Percentiles rank a stretch among this genome's conserved stretches.
Evolutionary conservation across 2,329 filamentous ascomycete species (phyloP).

Genomic region (Ophiostoma perfectum): DNA sequence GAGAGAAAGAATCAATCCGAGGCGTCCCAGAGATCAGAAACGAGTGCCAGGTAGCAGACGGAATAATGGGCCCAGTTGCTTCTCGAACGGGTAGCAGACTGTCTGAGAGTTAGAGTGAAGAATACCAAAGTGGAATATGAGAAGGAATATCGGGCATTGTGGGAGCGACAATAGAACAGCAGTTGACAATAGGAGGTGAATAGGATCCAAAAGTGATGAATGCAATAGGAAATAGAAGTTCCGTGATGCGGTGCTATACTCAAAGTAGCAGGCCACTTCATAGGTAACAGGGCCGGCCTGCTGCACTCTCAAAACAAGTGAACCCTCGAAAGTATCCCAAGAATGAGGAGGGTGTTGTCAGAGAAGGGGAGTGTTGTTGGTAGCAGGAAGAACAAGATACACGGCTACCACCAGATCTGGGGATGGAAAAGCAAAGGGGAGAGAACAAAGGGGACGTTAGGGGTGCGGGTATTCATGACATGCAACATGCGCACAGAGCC

Average conservation of each 20-base stretch:
- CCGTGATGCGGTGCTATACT: no score
- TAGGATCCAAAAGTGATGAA: not conserved
- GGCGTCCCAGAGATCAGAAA: not conserved
- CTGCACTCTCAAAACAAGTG: not conserved
- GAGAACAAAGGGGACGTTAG: slow-evolving; percentile 13
- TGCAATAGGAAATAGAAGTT: no score
- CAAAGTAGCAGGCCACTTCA: no score
- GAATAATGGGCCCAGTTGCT: slow-evolving; percentile 4
- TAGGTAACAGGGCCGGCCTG: not conserved
- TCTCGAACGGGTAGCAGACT: not conserved
- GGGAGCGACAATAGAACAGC: not conserved
- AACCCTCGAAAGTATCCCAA: not conserved
- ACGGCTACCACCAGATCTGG: slow-evolving; percentile 1
- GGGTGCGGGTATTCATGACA: slow-evolving; percentile 19
- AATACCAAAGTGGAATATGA: not conserved
- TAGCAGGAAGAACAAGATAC: slow-evolving; percentile 6
- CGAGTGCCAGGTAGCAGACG: not conserved
- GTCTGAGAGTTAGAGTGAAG: slow-evolving; percentile 2
- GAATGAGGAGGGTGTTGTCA: not conserved
- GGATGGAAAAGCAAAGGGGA: slow-evolving; percentile 11
- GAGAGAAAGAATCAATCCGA: not conserved
- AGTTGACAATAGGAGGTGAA: not conserved
- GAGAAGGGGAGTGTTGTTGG: not conserved
- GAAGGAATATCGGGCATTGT: not conserved
- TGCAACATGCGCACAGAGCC: slow-evolving; percentile 22